Percentiles rank a stretch among this genome's conserved stretches.
These are phyloP conservation scores for Termitomyces sp. DNA, from an alignment of 768 basidiomycete species.

Conservation along the genomic window DNA sequence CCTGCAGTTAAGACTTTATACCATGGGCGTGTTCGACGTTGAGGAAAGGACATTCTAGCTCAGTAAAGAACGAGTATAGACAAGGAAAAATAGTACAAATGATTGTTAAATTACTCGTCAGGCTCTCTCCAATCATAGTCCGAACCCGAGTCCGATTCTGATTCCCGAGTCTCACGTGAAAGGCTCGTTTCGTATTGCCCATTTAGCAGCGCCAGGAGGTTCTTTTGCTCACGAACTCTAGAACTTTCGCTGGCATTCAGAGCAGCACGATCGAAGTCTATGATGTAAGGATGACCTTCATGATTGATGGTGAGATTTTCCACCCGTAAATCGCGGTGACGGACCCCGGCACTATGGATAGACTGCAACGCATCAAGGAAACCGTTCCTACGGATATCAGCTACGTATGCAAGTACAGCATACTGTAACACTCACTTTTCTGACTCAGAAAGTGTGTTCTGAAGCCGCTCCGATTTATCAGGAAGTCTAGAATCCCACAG, in stretches of 20 bases:
- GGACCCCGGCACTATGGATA: not conserved
- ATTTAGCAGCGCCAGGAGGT: not conserved
- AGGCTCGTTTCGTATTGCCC: not conserved
- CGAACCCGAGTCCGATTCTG: not conserved
- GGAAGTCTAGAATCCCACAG: not conserved
- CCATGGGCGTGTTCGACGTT: not conserved
- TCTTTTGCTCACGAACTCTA: not conserved
- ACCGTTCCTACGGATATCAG: not conserved
- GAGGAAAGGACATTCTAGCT: not conserved
- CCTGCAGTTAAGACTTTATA: not conserved
- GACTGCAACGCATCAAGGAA: not conserved
- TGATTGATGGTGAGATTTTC: slow-evolving; percentile 16
- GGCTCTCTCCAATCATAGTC: not conserved
- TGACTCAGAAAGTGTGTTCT: not conserved
- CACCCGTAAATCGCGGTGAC: slow-evolving; percentile 15
- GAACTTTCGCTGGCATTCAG: not conserved
- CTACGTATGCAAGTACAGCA: not conserved
- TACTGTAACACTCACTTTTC: not conserved
- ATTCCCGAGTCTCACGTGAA: not conserved
- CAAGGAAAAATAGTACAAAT: not conserved
- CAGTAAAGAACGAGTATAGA: not conserved
- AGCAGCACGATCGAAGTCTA: slow-evolving; percentile 19
- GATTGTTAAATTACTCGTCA: not conserved
- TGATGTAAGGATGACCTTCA: slow-evolving; percentile 11
- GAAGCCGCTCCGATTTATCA: not conserved